Evolutionary conservation across 371 early-diverging fungal genomes (phyloP).

Genomic region (Amoeboaphelidium protococcarum): DNA sequence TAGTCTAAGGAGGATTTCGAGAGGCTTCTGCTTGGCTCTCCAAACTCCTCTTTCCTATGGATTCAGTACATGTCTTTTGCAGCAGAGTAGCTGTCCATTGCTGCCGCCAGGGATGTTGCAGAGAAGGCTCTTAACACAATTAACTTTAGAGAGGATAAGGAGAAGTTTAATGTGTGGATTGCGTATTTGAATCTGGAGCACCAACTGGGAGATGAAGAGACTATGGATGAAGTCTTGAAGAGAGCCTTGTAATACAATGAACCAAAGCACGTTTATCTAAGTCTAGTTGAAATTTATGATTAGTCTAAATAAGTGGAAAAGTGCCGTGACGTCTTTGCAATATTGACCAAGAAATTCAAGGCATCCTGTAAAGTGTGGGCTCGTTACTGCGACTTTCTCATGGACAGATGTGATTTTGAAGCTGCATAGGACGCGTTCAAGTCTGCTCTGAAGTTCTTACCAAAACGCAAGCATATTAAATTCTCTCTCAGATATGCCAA

Average conservation of each 20-base stretch:
- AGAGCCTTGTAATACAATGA: constrained; percentile 52
- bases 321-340: too few relatives aligned
- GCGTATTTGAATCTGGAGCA: constrained; percentile 81
- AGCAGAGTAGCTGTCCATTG: constrained; percentile 59
- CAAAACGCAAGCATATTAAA: constrained; percentile 74
- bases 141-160: constrained; percentile 66
- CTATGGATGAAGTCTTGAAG: constrained; percentile 50
- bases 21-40: constrained; percentile 63
- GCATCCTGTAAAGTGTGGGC: constrained; percentile 71
- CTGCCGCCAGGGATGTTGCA: constrained; percentile 66
- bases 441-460: constrained; percentile 41
- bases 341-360: constrained; percentile 60
- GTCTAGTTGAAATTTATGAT: constrained; percentile 65
- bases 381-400: constrained; percentile 40
- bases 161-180: constrained; percentile 83
- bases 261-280: constrained; percentile 57
- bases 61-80: constrained; percentile 94
- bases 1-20: constrained; percentile 41
- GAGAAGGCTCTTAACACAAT: constrained; percentile 78
- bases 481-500: constrained; percentile 71
- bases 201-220: constrained; percentile 53
- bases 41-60: constrained; percentile 86
- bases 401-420: constrained; percentile 34
- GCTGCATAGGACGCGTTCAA: constrained; percentile 51
- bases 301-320: constrained; percentile 43